phyloP scores from a whole-genome alignment of 2,329 filamentous ascomycete species.

The Cytospora paraplurivora region DNA sequence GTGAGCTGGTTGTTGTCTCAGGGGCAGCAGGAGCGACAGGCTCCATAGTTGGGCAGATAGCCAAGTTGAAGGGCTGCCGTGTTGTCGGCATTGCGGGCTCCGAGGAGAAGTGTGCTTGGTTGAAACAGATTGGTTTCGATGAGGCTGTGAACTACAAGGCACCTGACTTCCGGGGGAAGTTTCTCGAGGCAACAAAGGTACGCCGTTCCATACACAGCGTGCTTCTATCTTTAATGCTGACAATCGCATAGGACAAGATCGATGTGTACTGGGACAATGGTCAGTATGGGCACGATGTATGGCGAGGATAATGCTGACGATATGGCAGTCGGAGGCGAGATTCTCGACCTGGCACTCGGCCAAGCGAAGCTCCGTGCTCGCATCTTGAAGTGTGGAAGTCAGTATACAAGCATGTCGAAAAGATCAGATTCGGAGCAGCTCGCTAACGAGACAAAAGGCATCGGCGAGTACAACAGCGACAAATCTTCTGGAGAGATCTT shows the following conservation, averaged over 20 bases:
- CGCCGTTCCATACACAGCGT: constrained; percentile 36
- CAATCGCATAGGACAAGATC: constrained; percentile 47
- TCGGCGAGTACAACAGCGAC: constrained; percentile 24
- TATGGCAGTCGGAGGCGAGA: constrained; percentile 64
- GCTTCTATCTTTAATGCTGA: neutral
- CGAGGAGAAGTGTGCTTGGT: constrained; percentile 61
- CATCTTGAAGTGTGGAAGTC: constrained; percentile 73
- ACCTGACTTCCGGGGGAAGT: constrained; percentile 59
- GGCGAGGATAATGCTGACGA: constrained; percentile 8
- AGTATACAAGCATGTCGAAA: constrained; percentile 54
- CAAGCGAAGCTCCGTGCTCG: constrained; percentile 64
- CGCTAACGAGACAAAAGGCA: constrained; percentile 5
- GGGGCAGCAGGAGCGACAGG: constrained; percentile 70
- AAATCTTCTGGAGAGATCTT: constrained; percentile 11
- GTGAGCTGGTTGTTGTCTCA: constrained; percentile 67
- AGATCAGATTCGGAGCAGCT: constrained; percentile 36
- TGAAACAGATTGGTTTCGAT: constrained; percentile 67
- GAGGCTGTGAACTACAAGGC: constrained; percentile 71
- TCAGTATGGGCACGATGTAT: constrained; percentile 17
- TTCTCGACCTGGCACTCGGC: constrained; percentile 65
- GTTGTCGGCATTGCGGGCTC: constrained; percentile 59
- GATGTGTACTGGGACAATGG: constrained; percentile 74
- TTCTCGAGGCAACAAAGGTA: constrained; percentile 56
- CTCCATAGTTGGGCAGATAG: constrained; percentile 67
- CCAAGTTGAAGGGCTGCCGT: constrained; percentile 60